Evolutionary conservation across 371 early-diverging fungal species (phyloP), one percentile per base, ranked within the genome.

Genomic region (Dichotomocladium elegans): DNA sequence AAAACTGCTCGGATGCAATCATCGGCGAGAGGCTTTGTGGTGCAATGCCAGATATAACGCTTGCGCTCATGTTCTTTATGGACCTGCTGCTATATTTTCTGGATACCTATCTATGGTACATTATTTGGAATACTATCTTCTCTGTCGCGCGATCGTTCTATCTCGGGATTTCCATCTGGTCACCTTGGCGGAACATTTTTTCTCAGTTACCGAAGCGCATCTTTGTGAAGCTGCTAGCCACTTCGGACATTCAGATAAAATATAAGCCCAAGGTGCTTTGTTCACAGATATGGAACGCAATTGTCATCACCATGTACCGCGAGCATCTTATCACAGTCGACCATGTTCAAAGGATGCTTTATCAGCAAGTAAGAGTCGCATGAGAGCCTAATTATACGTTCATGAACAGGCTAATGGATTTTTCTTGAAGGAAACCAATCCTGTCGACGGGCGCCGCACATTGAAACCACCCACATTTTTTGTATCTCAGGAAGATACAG

Each of bases 41-140:
- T 11, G 72, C 86, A 50, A 88, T 90, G 82, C 85, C 87, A 43
- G 66, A 70, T 37, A 79, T 92, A 41, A 88, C 91, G 0, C 78
- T 94, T 24, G 64, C 78, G 1, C 78, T 91, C 47, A 87, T 94
- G 89, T 82, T 91, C 64, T 61, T 90, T 45, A 80, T 90, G 55
- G 86, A 90, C 49, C 55, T 92, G 33, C 74, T 87, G 7, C 78
- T 94, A 22, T 93, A 89, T 69, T 92, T 93, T 70, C 68, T 93
- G 63, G 94, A 93, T 53, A 91, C 94, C 0, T 94, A 93, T 59
- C 76, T 94, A 34, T 94, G 95, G 94, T 94, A 92, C 61, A 89
- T 92, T 35, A 87, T 91, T 45, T 90, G 88, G 87, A 91, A 85
- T 68, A 86, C 89, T 2, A 62, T 88, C 26, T 89, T 92, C 51